Base-by-base conservation (phyloP, 225 moss, liverwort and hornwort genomes). In the Takakia lepidozioides region DNA sequence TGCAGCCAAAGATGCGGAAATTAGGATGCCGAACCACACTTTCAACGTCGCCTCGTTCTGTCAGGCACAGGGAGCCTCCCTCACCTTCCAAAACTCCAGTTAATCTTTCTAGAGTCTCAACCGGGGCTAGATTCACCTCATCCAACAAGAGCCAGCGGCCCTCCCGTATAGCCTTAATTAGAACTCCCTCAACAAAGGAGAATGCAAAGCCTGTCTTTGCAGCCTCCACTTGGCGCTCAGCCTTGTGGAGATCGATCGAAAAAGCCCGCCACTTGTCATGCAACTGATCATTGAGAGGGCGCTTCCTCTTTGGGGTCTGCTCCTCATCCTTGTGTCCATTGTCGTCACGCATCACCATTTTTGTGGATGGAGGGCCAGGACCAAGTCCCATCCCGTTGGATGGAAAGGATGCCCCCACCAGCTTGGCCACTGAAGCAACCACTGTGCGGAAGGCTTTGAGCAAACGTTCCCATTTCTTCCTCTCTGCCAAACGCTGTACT, bases 91-190 rank as follows among this genome's bases (percentile, higher is more conserved):
- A 57, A 22, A 98, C 75, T 18, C 95, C 90, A 51, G 90, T 98
- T 29, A 98, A 74, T 46, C 95, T 80, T 73, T 98, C 95, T 24
- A 98, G 64, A 19, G 90, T 98, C 58, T 98, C 95, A 29, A 77
- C 76, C 41, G 90, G 90, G 23, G 95, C 90, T 52, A 98, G 53
- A 58, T 98, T 98, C 45, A 98, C 78, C 58, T 98, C 95, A 68
- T 98, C 95, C 38, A 98, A 63, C 21, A 98, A 62, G 55, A 98
- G 70, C 90, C 95, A 98, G 48, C 87, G 78, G 49, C 95, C 95
- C 57, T 80, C 83, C 36, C 80, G 82, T 67, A 98, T 57, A 47
- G 95, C 95, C 63, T 85, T 98, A 62, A 91, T 90, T 57, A 98
- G 72, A 25, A 82, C 78, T 43, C 95, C 95, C 69, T 98, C 95